Evolutionary conservation across 2,329 filamentous ascomycete species (phyloP), one percentile per base, ranked within the genome.

Genomic region (Neurospora sp.): DNA sequence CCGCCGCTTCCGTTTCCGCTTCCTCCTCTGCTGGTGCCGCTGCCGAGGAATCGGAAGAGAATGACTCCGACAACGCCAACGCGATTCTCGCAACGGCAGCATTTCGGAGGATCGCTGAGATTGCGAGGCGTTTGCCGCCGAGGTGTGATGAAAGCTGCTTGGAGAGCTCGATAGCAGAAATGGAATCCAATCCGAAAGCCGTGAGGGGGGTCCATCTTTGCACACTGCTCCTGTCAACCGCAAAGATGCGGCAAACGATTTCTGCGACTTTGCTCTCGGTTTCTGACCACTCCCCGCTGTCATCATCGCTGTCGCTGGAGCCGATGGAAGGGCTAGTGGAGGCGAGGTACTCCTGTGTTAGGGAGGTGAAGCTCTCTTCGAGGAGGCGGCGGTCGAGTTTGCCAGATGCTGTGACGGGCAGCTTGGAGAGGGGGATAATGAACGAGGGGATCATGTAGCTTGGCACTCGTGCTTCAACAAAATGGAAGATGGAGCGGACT

Each of bases 401-500:
- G 2, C 91, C 91, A 71, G 92, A 91, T 0, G 86, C 77, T 0
- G 91, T 96, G 74, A 90, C 84, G 0, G 93, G 93, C 58, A 97
- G 83, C 0, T 78, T 76, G 0, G 87, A 86, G 7, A 97, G 82
- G 0, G 91, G 91, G 6, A 97, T 81, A 3, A 96, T 79, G 71
- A 89, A 87, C 0, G 88, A 88, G 0, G 94, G 94, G 1, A 96
- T 80, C 92, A 96, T 96, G 78, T 97, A 97, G 0, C 79, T 76
- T 0, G 93, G 90, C 0, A 97, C 80, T 0, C 81, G 81, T 3
- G 84, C 81, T 58, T 82, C 79, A 0, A 96, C 78, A 0, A 79
- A 77, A 2, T 84, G 80, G 71, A 88, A 90, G 0, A 96, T 78
- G 2, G 78, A 75, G 2, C 78, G 75, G 2, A 86, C 81, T 1